Base-by-base conservation (phyloP, 2,329 filamentous ascomycete genomes). In the Talaromyces sp. region DNA sequence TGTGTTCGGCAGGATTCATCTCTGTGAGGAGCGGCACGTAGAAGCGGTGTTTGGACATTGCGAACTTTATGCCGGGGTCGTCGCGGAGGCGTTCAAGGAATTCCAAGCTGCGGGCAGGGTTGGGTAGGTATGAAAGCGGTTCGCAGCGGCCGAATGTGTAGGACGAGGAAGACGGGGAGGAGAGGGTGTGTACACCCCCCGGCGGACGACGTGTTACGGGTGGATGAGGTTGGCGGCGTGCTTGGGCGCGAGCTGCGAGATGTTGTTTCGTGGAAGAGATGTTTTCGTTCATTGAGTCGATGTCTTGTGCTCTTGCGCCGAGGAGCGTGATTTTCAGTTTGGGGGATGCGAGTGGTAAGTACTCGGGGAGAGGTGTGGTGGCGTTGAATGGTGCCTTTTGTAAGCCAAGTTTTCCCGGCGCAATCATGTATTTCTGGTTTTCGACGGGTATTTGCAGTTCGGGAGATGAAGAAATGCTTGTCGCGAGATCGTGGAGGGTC, bases 1-100 rank as follows among this genome's bases (percentile, higher is more conserved):
- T 97, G 75, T 97, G 87, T 67, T 88, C 84, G 0, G 88, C 82
- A 0, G 95, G 95, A 69, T 99, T 90, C 93, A 99, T 98, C 77
- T 99, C 95, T 0, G 93, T 97, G 28, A 99, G 82, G 2, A 98
- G 77, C 0, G 88, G 88, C 0, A 99, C 95, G 21, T 84, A 85
- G 80, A 96, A 97, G 66, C 87, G 85, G 79, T 96, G 93, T 69
- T 87, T 88, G 16, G 84, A 81, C 95, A 99, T 99, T 0, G 87
- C 84, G 0, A 88, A 82, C 66, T 88, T 88, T 76, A 99, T 93
- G 7, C 95, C 95, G 0, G 91, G 88, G 74, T 99, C 95, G 65
- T 88, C 84, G 66, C 87, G 87, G 3, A 99, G 82, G 0, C 90
- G 85, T 72, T 89, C 82, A 1, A 99, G 84, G 69, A 93, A 91